A percentile compares a stretch with the other conserved stretches of the same genome.
These are phyloP conservation scores for Entomortierella chlamydospora DNA, from an alignment of 192 early-diverging fungal genomes.

Conservation along the genomic window DNA sequence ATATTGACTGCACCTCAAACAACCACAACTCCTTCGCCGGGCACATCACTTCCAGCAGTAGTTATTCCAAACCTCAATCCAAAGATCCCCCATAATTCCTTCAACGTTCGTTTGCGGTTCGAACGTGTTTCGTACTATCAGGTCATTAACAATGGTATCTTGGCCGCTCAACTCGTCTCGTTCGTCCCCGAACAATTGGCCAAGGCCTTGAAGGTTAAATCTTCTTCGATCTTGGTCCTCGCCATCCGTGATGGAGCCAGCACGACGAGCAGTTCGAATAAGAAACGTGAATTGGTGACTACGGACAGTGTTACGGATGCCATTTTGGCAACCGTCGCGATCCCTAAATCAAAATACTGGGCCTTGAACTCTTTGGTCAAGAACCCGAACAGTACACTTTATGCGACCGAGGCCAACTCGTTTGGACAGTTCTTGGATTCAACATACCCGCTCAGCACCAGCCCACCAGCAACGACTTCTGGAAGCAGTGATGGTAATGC, in stretches of 20 bases:
- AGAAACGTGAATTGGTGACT: constrained; percentile 25
- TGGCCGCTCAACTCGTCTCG: constrained; percentile 44
- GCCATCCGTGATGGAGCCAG: constrained; percentile 36
- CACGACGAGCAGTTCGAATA: neutral
- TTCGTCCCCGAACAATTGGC: constrained; percentile 36
- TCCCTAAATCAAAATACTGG: constrained; percentile 27
- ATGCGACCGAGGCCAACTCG: neutral
- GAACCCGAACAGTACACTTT: constrained; percentile 17
- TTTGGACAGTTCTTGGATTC: constrained; percentile 48
- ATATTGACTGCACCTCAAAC: constrained; percentile 21
- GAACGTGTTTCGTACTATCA: constrained; percentile 43
- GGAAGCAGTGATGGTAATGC: neutral
- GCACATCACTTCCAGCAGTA: constrained; percentile 38
- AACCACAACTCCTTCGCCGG: constrained; percentile 9
- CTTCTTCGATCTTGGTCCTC: constrained; percentile 18
- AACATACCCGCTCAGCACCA: constrained; percentile 12
- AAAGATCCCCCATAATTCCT: constrained; percentile 16
- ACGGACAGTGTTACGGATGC: constrained; percentile 20
- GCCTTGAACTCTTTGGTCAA: constrained; percentile 7
- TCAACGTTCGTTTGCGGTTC: constrained; percentile 31
- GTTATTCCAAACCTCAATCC: constrained; percentile 44
- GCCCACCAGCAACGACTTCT: constrained; percentile 1
- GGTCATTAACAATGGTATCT: constrained; percentile 46
- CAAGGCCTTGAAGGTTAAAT: constrained; percentile 4
- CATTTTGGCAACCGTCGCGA: constrained; percentile 25